A percentile compares a stretch with the other conserved stretches of the same genome.
Evolutionary conservation across 148 eudicot species (phyloP).

Genomic region (Dianthus caryophyllus): DNA sequence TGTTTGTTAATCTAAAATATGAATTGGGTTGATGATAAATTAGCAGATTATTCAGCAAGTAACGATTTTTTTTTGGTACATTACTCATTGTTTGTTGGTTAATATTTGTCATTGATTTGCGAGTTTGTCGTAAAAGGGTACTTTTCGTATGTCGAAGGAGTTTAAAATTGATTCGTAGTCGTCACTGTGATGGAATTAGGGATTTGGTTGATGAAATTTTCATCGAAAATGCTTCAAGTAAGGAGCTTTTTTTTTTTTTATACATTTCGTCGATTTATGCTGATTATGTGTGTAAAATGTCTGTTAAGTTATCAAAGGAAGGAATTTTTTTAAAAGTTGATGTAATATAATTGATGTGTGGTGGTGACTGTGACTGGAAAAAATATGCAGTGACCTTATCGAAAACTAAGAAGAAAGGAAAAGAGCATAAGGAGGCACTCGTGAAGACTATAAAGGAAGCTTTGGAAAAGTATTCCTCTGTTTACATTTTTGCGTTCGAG

Average conservation of each 20-base stretch:
- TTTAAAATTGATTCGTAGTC: too few species aligned
- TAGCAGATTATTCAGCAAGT: neutral
- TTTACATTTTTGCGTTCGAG: slow-evolving; percentile 65
- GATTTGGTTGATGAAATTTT: too few species aligned
- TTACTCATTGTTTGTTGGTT: neutral
- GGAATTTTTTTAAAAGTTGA: neutral
- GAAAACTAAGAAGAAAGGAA: slow-evolving; percentile 93
- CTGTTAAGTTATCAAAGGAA: too few species aligned
- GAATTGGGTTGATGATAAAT: neutral
- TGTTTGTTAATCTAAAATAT: neutral
- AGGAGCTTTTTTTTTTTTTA: too few species aligned
- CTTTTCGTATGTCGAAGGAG: too few species aligned
- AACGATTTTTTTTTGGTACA: neutral
- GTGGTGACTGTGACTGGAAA: neutral
- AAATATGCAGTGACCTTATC: slow-evolving; percentile 84
- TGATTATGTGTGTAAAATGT: too few species aligned
- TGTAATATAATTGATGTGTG: neutral
- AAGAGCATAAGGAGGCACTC: slow-evolving; percentile 67
- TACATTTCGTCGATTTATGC: too few species aligned
- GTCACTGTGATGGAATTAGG: too few species aligned
- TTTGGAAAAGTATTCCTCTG: slow-evolving; percentile 54
- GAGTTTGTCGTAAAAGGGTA: neutral
- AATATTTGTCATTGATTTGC: neutral
- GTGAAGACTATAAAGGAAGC: slow-evolving; percentile 69
- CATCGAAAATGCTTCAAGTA: too few species aligned